Evolutionary conservation across 1,139 yeast genomes (phyloP).

Genomic region (Debaryomyces coudertii): DNA sequence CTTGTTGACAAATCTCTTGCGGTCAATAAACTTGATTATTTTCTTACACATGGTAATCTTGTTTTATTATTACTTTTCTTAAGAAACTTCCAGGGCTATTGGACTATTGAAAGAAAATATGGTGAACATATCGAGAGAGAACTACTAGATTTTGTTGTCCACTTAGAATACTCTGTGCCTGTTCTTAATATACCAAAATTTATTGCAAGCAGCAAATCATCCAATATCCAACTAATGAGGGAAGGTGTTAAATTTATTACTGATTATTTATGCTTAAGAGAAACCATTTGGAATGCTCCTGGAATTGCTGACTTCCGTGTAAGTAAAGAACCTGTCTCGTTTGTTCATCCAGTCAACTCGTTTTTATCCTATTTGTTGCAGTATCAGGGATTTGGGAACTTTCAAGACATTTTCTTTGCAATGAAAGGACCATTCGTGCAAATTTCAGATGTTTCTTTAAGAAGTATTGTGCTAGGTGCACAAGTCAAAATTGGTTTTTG

Average conservation of each 20-base stretch:
- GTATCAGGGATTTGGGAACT: slow-evolving; percentile 29
- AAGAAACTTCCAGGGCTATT: slow-evolving; percentile 59
- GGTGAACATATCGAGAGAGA: slow-evolving; percentile 74
- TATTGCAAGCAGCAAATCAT: slow-evolving; percentile 39
- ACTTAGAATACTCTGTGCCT: slow-evolving; percentile 50
- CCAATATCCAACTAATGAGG: slow-evolving; percentile 23
- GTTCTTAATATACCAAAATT: slow-evolving; percentile 49
- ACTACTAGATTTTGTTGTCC: slow-evolving; percentile 50
- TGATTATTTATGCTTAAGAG: slow-evolving; percentile 28
- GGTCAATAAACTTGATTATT: slow-evolving; percentile 25
- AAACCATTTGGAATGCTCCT: slow-evolving; percentile 32
- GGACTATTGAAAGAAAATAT: slow-evolving; percentile 56
- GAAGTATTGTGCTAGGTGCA: slow-evolving; percentile 66
- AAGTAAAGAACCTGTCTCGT: slow-evolving; percentile 53
- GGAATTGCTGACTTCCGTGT: slow-evolving; percentile 47
- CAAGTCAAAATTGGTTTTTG: slow-evolving; percentile 83
- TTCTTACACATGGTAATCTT: slow-evolving; percentile 35
- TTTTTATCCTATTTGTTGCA: slow-evolving; percentile 49
- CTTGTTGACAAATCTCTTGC: slow-evolving; percentile 41
- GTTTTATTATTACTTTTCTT: slow-evolving; percentile 44
- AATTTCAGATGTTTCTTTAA: slow-evolving; percentile 58
- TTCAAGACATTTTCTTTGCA: slow-evolving; percentile 20
- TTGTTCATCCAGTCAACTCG: slow-evolving; percentile 62
- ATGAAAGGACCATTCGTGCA: slow-evolving; percentile 35
- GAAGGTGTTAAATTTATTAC: slow-evolving; percentile 25